Evolutionary conservation across 768 basidiomycete genomes (phyloP).

Genomic region (Boletus eberwhitei): DNA sequence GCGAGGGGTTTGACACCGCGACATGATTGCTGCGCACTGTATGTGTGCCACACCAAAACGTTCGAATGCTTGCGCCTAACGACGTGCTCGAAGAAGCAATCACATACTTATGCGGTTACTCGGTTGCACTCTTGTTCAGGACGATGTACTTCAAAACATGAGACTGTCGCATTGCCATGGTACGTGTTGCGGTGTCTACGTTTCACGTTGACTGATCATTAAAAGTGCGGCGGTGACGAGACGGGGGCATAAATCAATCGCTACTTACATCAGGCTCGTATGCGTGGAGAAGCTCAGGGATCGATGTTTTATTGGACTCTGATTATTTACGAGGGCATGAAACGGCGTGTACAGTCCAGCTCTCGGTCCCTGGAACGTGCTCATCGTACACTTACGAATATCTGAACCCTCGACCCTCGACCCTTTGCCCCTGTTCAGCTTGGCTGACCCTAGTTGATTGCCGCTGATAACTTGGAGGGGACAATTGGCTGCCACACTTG

Average conservation of each 20-base stretch:
- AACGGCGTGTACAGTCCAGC: constrained; percentile 6
- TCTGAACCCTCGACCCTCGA: constrained; percentile 17
- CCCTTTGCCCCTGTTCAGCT: constrained; percentile 1
- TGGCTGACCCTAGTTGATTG: not conserved
- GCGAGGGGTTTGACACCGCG: no score
- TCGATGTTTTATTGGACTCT: not conserved
- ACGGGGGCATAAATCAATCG: no score
- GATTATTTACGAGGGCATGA: constrained; percentile 2
- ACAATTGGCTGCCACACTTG: constrained; percentile 22
- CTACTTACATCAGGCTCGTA: not conserved
- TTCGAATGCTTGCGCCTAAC: not conserved
- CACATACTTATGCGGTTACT: not conserved
- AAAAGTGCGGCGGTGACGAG: no score
- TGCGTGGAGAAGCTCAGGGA: not conserved
- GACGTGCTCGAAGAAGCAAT: not conserved
- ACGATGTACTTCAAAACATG: not conserved
- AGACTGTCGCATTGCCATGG: constrained; percentile 4
- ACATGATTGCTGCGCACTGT: no score
- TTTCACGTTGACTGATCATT: not conserved
- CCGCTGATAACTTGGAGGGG: not conserved
- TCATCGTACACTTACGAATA: not conserved
- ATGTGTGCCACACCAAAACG: no score
- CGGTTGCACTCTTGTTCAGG: not conserved
- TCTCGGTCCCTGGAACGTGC: constrained; percentile 20
- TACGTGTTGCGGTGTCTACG: not conserved